Evolutionary conservation across 495 filamentous ascomycete species (phyloP), one percentile per base, ranked within the genome.

Genomic region (Jackrogersella minutella): DNA sequence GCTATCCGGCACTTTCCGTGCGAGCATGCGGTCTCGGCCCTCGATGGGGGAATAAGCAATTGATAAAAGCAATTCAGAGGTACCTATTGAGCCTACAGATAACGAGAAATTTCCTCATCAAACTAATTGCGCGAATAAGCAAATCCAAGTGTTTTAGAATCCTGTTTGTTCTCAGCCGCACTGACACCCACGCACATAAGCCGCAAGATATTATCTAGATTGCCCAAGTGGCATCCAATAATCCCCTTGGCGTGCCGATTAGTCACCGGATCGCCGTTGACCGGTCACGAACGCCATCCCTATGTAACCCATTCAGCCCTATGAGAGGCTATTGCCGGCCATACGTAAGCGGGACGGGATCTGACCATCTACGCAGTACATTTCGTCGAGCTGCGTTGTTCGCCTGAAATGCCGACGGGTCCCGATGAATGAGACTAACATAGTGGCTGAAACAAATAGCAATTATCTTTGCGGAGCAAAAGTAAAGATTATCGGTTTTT

Each of bases 281-380:
- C 60, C 60, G 61, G 66, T 69, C 56, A 69, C 61, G 61, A 53
- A 64, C 10, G 39, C n/a, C 56, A 36, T 39, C 6, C 13, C 17
- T 9, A 61, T 62, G 57, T 52, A 30, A 69, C 66, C 43, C 26
- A 22, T 69, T 64, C 66, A 69, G 66, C 66, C 66, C 39, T 65
- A 62, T 64, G 43, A 69, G 66, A 69, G 61, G 66, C 39, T 39
- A 58, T 52, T 56, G 56, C 57, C 33, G 52, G 28, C 44, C 31
- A 17, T 69, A 69, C 61, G 66, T 69, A 69, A 69, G 66, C 66
- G 44, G 22, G 21, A 37, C 33, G 13, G 19, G 43, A 49, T 69
- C 61, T 69, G 61, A 62, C 66, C 61, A 46, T 52, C 11, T 52
- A 34, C 17, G 56, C 51, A 51, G 56, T 36, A 39, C 33, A 21